Percentiles rank a stretch among this genome's conserved stretches.
These are phyloP conservation scores for Rhizodiscina lignyota DNA, from an alignment of 495 filamentous ascomycete species.

Conservation along the genomic window DNA sequence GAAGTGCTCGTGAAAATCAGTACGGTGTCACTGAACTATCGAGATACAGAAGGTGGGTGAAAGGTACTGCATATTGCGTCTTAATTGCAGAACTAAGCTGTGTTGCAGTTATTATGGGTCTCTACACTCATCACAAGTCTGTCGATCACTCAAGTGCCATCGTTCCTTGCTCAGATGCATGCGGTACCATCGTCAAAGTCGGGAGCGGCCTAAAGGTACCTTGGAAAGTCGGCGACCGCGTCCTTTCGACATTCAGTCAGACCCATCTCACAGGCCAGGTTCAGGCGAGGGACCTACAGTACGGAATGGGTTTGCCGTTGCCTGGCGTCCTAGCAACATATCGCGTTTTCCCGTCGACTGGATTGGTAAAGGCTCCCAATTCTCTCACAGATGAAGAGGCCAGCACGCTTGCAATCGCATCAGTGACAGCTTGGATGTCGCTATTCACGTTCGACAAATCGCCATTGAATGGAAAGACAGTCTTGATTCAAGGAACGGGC, in stretches of 20 bases:
- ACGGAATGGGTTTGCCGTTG: constrained; percentile 49
- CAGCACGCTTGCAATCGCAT: constrained; percentile 56
- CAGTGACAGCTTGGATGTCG: constrained; percentile 67
- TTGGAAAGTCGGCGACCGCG: constrained; percentile 56
- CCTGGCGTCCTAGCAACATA: constrained; percentile 64
- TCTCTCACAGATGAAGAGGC: constrained; percentile 48
- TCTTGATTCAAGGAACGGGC: constrained; percentile 71
- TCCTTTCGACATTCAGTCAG: constrained; percentile 69
- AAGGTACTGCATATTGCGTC: too few species aligned
- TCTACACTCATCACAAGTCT: too few species aligned
- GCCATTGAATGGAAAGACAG: constrained; percentile 45
- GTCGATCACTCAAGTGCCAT: too few species aligned
- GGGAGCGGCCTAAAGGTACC: too few species aligned
- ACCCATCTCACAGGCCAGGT: constrained; percentile 47
- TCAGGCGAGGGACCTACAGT: constrained; percentile 16
- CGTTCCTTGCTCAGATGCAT: constrained; percentile 61
- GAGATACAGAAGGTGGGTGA: neutral
- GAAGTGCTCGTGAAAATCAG: constrained; percentile 2
- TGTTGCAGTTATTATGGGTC: too few species aligned
- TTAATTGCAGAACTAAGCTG: too few species aligned
- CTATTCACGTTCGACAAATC: constrained; percentile 51
- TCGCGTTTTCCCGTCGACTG: constrained; percentile 50
- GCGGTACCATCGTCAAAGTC: constrained; percentile 56
- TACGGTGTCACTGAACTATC: neutral
- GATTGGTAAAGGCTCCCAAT: constrained; percentile 46